These are phyloP conservation scores for Allantophomopsis cytisporea DNA, from an alignment of 2,329 filamentous ascomycete genomes.

Conservation along the genomic window DNA sequence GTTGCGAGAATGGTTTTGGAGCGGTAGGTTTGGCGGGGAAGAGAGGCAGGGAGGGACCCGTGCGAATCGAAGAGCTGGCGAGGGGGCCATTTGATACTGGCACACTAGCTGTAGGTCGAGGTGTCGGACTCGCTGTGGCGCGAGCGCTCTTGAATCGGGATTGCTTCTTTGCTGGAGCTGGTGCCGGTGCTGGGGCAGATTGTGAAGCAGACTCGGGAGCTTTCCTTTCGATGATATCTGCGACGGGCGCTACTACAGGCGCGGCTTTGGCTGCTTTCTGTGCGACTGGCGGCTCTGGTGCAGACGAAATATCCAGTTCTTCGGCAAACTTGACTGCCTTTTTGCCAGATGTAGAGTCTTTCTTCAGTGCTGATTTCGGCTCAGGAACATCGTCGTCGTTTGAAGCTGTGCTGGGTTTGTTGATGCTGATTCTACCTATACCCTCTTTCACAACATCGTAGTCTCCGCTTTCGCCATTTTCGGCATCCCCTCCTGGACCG, in stretches of 20 bases:
- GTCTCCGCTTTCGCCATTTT: slow-evolving; percentile 3
- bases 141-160: slow-evolving; percentile 28
- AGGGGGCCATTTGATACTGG: slow-evolving; percentile 8
- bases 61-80: slow-evolving; percentile 4
- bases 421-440: slow-evolving; percentile 43
- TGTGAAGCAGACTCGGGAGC: slow-evolving; percentile 7
- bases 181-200: slow-evolving; percentile 4
- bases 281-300: slow-evolving; percentile 16
- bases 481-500: slow-evolving; percentile 28
- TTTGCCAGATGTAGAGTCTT: slow-evolving; percentile 14
- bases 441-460: slow-evolving; percentile 28
- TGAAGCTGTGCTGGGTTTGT: slow-evolving; percentile 6
- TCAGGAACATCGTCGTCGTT: neutral
- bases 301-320: slow-evolving; percentile 54
- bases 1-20: slow-evolving; percentile 11
- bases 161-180: slow-evolving; percentile 16
- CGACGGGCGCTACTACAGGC: slow-evolving; percentile 22
- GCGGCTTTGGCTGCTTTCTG: slow-evolving; percentile 6
- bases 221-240: slow-evolving; percentile 28
- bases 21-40: slow-evolving; percentile 10
- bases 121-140: slow-evolving; percentile 6
- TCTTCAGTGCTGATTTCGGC: neutral
- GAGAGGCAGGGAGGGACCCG: slow-evolving; percentile 5
- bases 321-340: slow-evolving; percentile 78
- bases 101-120: slow-evolving; percentile 4